phyloP scores from a whole-genome alignment of 2,329 filamentous ascomycete species.

The Celoporthe dispersa region DNA sequence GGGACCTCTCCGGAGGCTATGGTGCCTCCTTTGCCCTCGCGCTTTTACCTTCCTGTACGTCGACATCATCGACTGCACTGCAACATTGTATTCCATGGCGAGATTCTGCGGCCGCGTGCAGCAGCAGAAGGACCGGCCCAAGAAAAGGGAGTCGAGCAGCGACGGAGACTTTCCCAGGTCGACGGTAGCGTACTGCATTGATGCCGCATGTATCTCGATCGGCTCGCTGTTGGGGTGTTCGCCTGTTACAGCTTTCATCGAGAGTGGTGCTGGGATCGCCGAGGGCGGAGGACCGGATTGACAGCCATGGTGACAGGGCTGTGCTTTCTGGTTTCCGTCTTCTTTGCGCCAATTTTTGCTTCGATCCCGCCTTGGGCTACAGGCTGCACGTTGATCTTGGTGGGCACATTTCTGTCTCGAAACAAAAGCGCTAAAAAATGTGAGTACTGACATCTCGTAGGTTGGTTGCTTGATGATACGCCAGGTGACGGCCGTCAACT shows the following conservation, averaged over 20 bases:
- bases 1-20: slow-evolving; percentile 60
- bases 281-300: slow-evolving; percentile 85
- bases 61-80: slow-evolving; percentile 78
- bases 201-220: slow-evolving; percentile 73
- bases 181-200: slow-evolving; percentile 76
- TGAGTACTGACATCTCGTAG: neutral
- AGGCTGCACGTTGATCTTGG: slow-evolving; percentile 78
- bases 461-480: slow-evolving; percentile 80
- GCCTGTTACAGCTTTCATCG: slow-evolving; percentile 85
- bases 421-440: no score
- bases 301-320: slow-evolving; percentile 78
- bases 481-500: slow-evolving; percentile 75
- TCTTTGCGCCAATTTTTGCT: slow-evolving; percentile 89
- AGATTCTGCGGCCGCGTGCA: slow-evolving; percentile 65
- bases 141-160: slow-evolving; percentile 48
- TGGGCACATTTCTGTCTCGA: slow-evolving; percentile 37
- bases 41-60: slow-evolving; percentile 79
- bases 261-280: slow-evolving; percentile 87
- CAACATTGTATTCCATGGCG: slow-evolving; percentile 81
- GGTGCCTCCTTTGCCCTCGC: slow-evolving; percentile 70
- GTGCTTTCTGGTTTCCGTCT: slow-evolving; percentile 85
- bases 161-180: slow-evolving; percentile 86
- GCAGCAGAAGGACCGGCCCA: slow-evolving; percentile 41
- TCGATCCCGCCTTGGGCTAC: slow-evolving; percentile 90
- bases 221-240: slow-evolving; percentile 76